Percentiles rank a stretch among this genome's conserved stretches.
Evolutionary conservation across 148 eudicot genomes (phyloP).

Genomic region (Vaccinium myrtillus): DNA sequence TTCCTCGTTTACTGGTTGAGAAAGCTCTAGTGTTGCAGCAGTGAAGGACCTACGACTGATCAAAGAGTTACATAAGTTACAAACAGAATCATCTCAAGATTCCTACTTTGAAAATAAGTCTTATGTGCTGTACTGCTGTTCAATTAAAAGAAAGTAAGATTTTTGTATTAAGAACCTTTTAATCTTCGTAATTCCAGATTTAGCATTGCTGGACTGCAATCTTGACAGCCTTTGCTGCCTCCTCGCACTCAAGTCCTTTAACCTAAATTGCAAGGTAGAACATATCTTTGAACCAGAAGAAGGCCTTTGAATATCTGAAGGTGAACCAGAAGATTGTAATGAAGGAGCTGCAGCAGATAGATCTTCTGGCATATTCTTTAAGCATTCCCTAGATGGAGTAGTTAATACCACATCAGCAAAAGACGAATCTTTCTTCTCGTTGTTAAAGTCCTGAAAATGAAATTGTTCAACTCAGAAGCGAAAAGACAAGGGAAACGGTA

Average conservation of each 20-base stretch:
- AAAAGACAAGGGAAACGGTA: background rate
- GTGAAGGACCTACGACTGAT: slow-evolving; percentile 51
- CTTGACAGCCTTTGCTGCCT: slow-evolving; percentile 61
- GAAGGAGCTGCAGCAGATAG: slow-evolving; percentile 30
- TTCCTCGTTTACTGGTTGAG: slow-evolving; percentile 62
- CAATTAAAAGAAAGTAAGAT: background rate
- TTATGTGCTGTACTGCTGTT: background rate
- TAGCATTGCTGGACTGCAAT: slow-evolving; percentile 33
- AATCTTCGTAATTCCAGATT: slow-evolving; percentile 27
- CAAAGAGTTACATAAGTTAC: slow-evolving; percentile 20
- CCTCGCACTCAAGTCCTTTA: slow-evolving; percentile 60
- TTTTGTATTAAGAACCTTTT: slow-evolving; percentile 40
- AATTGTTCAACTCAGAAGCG: slow-evolving; percentile 7
- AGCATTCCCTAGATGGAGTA: slow-evolving; percentile 29
- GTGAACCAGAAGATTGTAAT: slow-evolving; percentile 26
- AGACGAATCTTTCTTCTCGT: slow-evolving; percentile 28
- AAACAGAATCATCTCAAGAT: background rate
- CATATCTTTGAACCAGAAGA: slow-evolving; percentile 39
- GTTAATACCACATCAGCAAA: slow-evolving; percentile 28
- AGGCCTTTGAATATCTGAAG: slow-evolving; percentile 32
- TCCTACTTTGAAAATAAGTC: background rate
- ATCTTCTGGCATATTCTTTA: slow-evolving; percentile 32
- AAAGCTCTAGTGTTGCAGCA: slow-evolving; percentile 80
- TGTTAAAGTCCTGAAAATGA: slow-evolving; percentile 39
- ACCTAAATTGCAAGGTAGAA: slow-evolving; percentile 66